These are phyloP conservation scores for Fraxinus floribunda DNA, from an alignment of 305 asterid genomes.

Conservation along the genomic window DNA sequence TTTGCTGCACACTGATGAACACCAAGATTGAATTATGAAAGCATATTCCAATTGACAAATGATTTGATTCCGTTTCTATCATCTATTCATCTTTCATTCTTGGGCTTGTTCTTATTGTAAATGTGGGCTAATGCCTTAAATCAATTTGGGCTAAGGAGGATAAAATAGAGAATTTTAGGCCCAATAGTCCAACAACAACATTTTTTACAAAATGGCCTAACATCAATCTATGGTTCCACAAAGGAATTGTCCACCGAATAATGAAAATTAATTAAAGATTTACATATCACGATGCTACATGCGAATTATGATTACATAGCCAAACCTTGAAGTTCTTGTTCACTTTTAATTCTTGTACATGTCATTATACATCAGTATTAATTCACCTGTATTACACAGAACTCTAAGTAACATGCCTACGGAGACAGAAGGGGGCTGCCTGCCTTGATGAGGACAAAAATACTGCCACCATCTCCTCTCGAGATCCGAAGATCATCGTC, in stretches of 20 bases:
- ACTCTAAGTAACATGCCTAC: constrained; percentile 11
- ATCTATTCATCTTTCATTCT: not conserved
- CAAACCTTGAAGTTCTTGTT: not conserved
- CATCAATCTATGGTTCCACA: not conserved
- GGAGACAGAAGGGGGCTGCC: constrained; percentile 56
- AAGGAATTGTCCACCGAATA: not conserved
- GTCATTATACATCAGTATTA: not conserved
- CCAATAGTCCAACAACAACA: not conserved
- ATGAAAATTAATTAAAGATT: not conserved
- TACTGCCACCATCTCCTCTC: constrained; percentile 82
- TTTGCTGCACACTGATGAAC: not conserved
- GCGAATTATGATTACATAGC: not conserved
- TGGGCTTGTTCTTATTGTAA: not conserved
- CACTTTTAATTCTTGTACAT: not conserved
- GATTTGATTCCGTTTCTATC: not conserved
- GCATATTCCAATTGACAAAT: not conserved
- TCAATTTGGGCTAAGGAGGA: not conserved
- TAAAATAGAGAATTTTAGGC: not conserved
- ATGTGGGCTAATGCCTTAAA: not conserved
- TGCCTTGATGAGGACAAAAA: constrained; percentile 80
- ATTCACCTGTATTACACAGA: not conserved
- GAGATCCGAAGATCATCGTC: constrained; percentile 81
- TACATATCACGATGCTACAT: not conserved
- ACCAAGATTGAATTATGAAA: not conserved
- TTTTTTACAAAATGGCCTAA: not conserved